These are phyloP conservation scores for Globisporangium irregulare DNA, from an alignment of 352 stramenopile genomes.

Conservation along the genomic window DNA sequence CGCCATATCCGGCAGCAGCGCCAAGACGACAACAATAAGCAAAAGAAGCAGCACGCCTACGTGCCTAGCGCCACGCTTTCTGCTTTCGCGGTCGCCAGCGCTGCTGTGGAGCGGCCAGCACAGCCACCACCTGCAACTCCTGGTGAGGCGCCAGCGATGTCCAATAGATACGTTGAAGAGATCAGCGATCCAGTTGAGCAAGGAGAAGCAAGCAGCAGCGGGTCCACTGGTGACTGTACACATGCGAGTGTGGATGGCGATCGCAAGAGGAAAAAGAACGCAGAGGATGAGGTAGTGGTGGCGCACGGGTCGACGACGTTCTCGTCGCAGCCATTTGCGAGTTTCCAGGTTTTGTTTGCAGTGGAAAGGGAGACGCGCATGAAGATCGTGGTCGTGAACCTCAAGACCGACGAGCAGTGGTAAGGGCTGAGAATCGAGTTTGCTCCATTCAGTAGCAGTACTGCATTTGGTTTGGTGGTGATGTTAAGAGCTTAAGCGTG, in stretches of 20 bases:
- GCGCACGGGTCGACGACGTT: background rate
- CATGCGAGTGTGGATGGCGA: background rate
- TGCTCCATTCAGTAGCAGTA: background rate
- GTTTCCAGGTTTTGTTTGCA: background rate
- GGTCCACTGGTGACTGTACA: background rate
- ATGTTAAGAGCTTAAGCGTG: background rate
- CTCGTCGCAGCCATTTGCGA: background rate
- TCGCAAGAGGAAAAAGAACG: background rate
- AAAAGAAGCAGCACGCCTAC: background rate
- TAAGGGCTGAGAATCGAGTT: background rate
- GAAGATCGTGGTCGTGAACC: background rate
- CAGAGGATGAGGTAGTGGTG: background rate
- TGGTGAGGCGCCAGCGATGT: no score
- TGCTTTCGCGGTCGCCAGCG: background rate
- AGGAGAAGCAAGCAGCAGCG: background rate
- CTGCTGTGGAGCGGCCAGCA: no score
- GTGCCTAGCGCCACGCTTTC: background rate
- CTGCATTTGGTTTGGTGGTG: no score
- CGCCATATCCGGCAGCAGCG: background rate
- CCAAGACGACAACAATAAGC: no score
- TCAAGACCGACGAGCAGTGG: background rate
- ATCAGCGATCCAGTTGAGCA: background rate
- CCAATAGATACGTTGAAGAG: no score
- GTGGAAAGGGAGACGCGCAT: background rate
- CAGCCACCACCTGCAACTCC: no score